Conservation (phyloP, 139 green algal genomes). For the Auxenochlorella pyrenoidosa region DNA sequence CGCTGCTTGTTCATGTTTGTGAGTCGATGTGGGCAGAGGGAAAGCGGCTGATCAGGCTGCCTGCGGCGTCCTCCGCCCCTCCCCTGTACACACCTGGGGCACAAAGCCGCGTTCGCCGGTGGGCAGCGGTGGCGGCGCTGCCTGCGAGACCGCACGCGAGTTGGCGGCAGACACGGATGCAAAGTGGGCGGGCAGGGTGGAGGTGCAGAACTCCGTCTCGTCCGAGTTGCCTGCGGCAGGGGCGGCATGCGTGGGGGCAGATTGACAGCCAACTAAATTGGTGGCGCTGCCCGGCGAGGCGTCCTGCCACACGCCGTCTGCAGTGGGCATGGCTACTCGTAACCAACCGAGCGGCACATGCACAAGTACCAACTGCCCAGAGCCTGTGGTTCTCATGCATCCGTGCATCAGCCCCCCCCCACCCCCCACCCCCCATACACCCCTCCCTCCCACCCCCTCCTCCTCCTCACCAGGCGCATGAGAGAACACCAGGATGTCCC, state of each 20-base stretch:
- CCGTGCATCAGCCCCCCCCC: background rate
- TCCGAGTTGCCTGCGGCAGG: background rate
- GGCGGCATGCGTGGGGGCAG: background rate
- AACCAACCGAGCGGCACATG: too few relatives aligned
- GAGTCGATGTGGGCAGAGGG: too few relatives aligned
- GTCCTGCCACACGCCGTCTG: too few relatives aligned
- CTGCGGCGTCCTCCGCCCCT: too few relatives aligned
- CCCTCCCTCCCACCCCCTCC: too few relatives aligned
- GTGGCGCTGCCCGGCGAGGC: too few relatives aligned
- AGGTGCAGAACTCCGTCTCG: conserved; percentile 73
- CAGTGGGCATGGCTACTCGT: too few relatives aligned
- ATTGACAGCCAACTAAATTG: too few relatives aligned
- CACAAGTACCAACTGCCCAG: too few relatives aligned
- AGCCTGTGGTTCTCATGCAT: too few relatives aligned
- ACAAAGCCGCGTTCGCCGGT: conserved; percentile 70
- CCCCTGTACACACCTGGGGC: conserved; percentile 39
- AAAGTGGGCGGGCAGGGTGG: conserved; percentile 73
- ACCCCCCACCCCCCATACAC: conserved; percentile 7
- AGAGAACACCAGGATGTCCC: conserved; percentile 78
- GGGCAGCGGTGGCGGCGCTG: conserved; percentile 72
- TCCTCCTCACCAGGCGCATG: conserved; percentile 45
- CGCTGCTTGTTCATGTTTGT: too few relatives aligned
- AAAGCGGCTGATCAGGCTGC: too few relatives aligned
- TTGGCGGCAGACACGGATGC: conserved; percentile 49
- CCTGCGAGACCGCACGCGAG: conserved; percentile 47